These are phyloP conservation scores for Claviceps fusiformis DNA, from an alignment of 2,329 filamentous ascomycete genomes.

Conservation along the genomic window DNA sequence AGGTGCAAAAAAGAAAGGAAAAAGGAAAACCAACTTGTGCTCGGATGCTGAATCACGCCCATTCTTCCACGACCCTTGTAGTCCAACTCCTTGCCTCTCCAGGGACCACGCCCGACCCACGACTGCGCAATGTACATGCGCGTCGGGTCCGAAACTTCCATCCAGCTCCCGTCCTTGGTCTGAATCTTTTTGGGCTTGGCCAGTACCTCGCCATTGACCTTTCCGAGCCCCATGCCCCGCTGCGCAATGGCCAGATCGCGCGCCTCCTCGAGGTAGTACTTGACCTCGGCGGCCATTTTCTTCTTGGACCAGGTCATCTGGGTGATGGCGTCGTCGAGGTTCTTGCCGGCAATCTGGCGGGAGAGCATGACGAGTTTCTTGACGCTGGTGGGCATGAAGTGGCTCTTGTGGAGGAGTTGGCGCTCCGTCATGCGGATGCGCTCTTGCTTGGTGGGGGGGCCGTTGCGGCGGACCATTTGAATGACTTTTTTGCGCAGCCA, in stretches of 20 bases:
- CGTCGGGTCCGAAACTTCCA: slow-evolving; percentile 60
- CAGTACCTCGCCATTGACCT: slow-evolving; percentile 25
- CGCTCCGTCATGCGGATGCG: slow-evolving; percentile 53
- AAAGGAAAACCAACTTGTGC: slow-evolving; percentile 49
- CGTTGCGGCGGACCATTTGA: slow-evolving; percentile 49
- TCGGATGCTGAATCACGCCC: slow-evolving; percentile 54
- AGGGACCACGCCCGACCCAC: slow-evolving; percentile 73
- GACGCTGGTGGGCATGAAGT: slow-evolving; percentile 65
- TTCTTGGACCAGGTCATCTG: slow-evolving; percentile 97
- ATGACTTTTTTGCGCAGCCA: slow-evolving; percentile 82
- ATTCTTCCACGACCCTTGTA: slow-evolving; percentile 64
- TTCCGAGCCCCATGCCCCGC: slow-evolving; percentile 69
- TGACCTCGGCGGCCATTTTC: slow-evolving; percentile 71
- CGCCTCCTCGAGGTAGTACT: slow-evolving; percentile 66
- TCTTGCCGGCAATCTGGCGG: slow-evolving; percentile 82
- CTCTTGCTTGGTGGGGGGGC: slow-evolving; percentile 41
- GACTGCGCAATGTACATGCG: slow-evolving; percentile 82
- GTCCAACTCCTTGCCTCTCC: slow-evolving; percentile 43
- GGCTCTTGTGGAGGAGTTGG: slow-evolving; percentile 44
- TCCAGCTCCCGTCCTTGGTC: slow-evolving; percentile 60
- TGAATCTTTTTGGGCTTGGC: slow-evolving; percentile 39
- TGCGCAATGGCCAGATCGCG: slow-evolving; percentile 67
- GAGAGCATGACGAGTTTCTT: slow-evolving; percentile 87
- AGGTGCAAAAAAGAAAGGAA: neutral
- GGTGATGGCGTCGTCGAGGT: slow-evolving; percentile 80